Base-by-base conservation (phyloP, 371 early-diverging fungal species). In the Parasitella parasitica region DNA sequence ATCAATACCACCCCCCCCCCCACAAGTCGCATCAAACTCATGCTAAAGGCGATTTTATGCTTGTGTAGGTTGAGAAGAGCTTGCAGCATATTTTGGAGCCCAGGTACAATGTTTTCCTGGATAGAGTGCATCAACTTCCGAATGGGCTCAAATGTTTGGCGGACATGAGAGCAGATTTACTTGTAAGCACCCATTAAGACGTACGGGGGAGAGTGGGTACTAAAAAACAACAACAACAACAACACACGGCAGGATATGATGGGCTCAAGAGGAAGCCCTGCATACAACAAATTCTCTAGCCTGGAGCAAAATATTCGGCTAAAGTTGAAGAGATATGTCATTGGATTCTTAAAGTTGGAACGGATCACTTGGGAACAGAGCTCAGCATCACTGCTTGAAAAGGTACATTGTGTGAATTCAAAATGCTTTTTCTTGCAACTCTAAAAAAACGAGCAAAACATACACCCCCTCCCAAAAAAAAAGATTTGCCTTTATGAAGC, bases 401-500 rank as follows among this genome's bases (percentile, higher is more conserved):
- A 90, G 77, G 90, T 90, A 64, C 38, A 41, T 4, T n/a, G n/a
- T n/a, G n/a, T n/a, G n/a, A n/a, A n/a, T n/a, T n/a, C n/a, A n/a
- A n/a, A n/a, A n/a, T n/a, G n/a, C n/a, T n/a, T n/a, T n/a, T n/a
- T n/a, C n/a, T n/a, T n/a, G n/a, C n/a, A n/a, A n/a, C n/a, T n/a
- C n/a, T n/a, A n/a, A 20, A 52, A 24, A 43, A 32, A 32, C 1
- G 32, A 43, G 20, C 11, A 11, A 20, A 12, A 43, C n/a, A n/a
- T n/a, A n/a, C n/a, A n/a, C n/a, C n/a, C n/a, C n/a, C n/a, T n/a
- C 2, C 9, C 18, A 43, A 43, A 20, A 2, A 18, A 39, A 20
- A 39, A 89, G 89, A 78, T 92, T 28, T 85, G 83, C 12, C 66
- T 82, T 48, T 91, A 94, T 69, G 95, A 95, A 69, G 88, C 91